Evolutionary conservation across 257 asterid genomes (phyloP).

Genomic region (Haberlea rhodopensis): DNA sequence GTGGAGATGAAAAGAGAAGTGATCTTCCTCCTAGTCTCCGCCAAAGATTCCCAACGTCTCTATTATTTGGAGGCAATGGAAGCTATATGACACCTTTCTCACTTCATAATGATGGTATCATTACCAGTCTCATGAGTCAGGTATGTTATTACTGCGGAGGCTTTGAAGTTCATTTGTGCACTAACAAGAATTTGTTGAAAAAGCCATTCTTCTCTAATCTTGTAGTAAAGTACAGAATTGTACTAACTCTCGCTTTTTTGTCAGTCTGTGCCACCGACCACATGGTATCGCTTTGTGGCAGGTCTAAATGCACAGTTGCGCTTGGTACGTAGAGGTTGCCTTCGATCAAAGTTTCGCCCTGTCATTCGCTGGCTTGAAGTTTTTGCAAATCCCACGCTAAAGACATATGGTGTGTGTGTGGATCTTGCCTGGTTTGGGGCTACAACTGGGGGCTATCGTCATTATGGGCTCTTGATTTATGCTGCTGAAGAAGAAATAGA

Average conservation of each 20-base stretch:
- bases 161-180: constrained; percentile 13
- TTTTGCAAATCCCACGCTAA: constrained; percentile 82
- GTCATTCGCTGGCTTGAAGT: constrained; percentile 81
- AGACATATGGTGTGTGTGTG: constrained; percentile 57
- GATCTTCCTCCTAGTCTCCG: constrained; percentile 86
- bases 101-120: constrained; percentile 77
- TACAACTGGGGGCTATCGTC: constrained; percentile 63
- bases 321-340: constrained; percentile 84
- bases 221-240: neutral
- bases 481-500: constrained; percentile 59
- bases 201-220: neutral
- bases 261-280: constrained; percentile 91
- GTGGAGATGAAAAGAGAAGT: constrained; percentile 94
- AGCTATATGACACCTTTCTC: constrained; percentile 91
- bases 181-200: constrained; percentile 15
- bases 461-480: constrained; percentile 75
- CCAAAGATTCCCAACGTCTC: constrained; percentile 85
- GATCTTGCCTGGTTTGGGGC: constrained; percentile 89
- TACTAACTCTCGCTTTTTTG: constrained; percentile 20
- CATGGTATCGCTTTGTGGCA: constrained; percentile 98
- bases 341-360: constrained; percentile 65
- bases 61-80: constrained; percentile 95
- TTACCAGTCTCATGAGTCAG: constrained; percentile 98
- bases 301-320: constrained; percentile 97
- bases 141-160: constrained; percentile 39